Conservation (phyloP, 2,329 filamentous ascomycete genomes). For the Parastagonospora avenae region DNA sequence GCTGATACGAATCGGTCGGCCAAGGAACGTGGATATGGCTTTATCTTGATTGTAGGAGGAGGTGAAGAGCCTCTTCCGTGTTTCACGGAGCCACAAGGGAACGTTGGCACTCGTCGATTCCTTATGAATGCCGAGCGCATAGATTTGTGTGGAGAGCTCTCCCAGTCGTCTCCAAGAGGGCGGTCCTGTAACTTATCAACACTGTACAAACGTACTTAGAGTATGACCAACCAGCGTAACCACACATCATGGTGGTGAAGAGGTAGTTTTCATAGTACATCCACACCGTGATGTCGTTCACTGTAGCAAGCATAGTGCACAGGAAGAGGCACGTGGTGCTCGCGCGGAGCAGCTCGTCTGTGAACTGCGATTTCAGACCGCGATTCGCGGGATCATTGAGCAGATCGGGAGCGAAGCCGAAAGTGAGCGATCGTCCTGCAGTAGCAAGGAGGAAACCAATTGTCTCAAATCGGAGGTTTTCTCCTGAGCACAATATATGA, state of each 20-base stretch:
- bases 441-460: slow-evolving; percentile 46
- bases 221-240: slow-evolving; percentile 42
- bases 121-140: slow-evolving; percentile 39
- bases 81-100: slow-evolving; percentile 36
- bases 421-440: slow-evolving; percentile 42
- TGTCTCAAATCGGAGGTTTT: slow-evolving; percentile 47
- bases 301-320: slow-evolving; percentile 45
- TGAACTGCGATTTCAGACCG: slow-evolving; percentile 24
- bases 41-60: slow-evolving; percentile 40
- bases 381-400: slow-evolving; percentile 24
- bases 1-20: slow-evolving; percentile 37
- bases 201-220: not conserved
- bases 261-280: slow-evolving; percentile 45
- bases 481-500: slow-evolving; percentile 45
- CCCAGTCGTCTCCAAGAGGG: slow-evolving; percentile 41
- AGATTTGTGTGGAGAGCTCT: slow-evolving; percentile 37
- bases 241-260: slow-evolving; percentile 44
- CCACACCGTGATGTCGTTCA: slow-evolving; percentile 47
- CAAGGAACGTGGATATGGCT: slow-evolving; percentile 41
- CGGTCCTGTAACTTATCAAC: slow-evolving; percentile 19
- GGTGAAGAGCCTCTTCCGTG: slow-evolving; percentile 35
- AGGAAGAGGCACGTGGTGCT: slow-evolving; percentile 47
- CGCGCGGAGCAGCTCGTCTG: slow-evolving; percentile 39
- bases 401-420: slow-evolving; percentile 26
- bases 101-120: slow-evolving; percentile 31